Conservation (phyloP, 1,284 basidiomycete genomes). For the Apiotrichum gracile region DNA sequence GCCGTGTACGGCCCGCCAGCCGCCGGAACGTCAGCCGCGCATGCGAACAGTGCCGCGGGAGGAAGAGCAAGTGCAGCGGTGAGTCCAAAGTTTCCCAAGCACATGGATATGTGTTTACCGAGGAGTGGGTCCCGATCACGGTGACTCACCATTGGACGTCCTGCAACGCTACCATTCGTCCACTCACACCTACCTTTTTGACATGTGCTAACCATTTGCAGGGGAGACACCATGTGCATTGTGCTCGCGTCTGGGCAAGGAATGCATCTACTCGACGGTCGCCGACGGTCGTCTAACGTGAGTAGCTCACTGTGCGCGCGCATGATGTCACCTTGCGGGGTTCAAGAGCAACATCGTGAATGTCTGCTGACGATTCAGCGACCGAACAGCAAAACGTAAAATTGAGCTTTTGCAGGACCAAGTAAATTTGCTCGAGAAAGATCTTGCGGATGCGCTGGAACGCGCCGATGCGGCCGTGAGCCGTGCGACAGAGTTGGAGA, state of each 20-base stretch:
- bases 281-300: conserved; percentile 9
- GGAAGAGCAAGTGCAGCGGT: conserved; percentile 8
- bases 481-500: background rate
- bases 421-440: background rate
- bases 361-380: background rate
- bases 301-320: background rate
- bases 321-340: background rate
- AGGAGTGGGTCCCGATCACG: no score
- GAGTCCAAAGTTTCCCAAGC: background rate
- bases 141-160: no score
- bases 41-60: conserved; percentile 7
- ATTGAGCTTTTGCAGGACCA: conserved; percentile 6
- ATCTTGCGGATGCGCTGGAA: conserved; percentile 1
- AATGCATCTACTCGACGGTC: conserved; percentile 4
- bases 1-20: background rate
- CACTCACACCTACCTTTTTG: no score
- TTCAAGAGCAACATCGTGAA: background rate
- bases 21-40: conserved; percentile 7
- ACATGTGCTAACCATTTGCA: conserved; percentile 3
- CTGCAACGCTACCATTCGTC: background rate
- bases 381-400: conserved; percentile 4
- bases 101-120: background rate
- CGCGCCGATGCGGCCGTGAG: background rate
- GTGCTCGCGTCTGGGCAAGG: conserved; percentile 5
- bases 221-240: conserved; percentile 6